Evolutionary conservation across 371 early-diverging fungal species (phyloP).

Genomic region (Apophysomyces sp.): DNA sequence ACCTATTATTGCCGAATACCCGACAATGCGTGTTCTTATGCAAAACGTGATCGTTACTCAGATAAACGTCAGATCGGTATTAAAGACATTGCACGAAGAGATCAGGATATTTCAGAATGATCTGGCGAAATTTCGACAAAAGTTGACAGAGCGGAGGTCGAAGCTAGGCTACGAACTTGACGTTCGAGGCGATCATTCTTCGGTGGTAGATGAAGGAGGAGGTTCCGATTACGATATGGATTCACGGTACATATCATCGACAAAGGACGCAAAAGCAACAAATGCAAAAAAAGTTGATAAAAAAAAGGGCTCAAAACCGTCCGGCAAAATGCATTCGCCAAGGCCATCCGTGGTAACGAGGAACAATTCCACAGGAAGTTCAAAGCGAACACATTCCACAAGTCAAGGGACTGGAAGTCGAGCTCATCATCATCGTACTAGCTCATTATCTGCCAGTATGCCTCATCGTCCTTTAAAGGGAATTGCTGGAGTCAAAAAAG

Average conservation of each 20-base stretch:
- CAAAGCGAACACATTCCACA: not conserved
- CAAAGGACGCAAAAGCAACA: not conserved
- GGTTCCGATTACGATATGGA: slow-evolving; percentile 4
- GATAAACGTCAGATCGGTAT: slow-evolving; percentile 44
- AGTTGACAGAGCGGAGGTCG: slow-evolving; percentile 33
- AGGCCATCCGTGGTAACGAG: not conserved
- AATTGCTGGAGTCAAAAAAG: slow-evolving; percentile 25
- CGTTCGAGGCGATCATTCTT: slow-evolving; percentile 47
- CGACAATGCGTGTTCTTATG: slow-evolving; percentile 66
- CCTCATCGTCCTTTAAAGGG: slow-evolving; percentile 5
- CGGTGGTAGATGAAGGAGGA: slow-evolving; percentile 16
- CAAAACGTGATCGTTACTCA: slow-evolving; percentile 59
- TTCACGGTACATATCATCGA: not conserved
- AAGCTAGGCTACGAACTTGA: slow-evolving; percentile 53
- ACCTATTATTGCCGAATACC: slow-evolving; percentile 56
- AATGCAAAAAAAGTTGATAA: not conserved
- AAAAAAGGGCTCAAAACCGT: not conserved
- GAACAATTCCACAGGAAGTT: not conserved
- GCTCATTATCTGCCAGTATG: not conserved
- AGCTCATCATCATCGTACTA: slow-evolving; percentile 5
- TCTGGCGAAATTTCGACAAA: slow-evolving; percentile 56
- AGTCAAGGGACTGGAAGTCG: not conserved
- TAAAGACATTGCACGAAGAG: slow-evolving; percentile 51
- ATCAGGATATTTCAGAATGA: slow-evolving; percentile 61
- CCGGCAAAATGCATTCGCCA: not conserved